Evolutionary conservation across 2,329 filamentous ascomycete genomes (phyloP), one percentile per base, ranked within the genome.

Genomic region (Coniochaeta hoffmannii): DNA sequence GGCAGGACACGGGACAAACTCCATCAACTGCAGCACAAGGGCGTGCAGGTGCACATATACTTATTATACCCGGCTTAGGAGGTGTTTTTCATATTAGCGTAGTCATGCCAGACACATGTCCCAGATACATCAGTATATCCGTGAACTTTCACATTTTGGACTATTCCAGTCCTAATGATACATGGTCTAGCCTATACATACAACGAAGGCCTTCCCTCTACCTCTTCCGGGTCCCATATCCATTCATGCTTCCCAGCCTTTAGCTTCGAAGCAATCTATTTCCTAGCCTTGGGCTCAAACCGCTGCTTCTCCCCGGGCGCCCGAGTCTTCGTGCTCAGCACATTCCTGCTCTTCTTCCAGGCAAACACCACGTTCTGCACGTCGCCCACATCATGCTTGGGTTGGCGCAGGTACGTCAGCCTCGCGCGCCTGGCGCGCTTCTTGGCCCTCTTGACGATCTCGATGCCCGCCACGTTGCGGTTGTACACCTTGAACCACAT

Each of bases 401-500:
- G 84, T 77, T 92, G 78, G 68, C 92, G 83, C 88, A 99, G 88
- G 72, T 93, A 97, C 65, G 89, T 96, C 71, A 99, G 77, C 63
- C 90, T 81, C 26, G 92, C 93, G 65, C 94, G 83, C 69, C 92
- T 86, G 61, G 90, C 90, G 70, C 90, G 83, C 86, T 91, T 94
- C 67, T 83, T 80, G 60, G 84, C 81, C 64, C 93, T 80, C 82
- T 96, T 90, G 71, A 97, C 89, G 64, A 99, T 87, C 74, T 99
- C 93, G 66, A 99, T 90, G 60, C 89, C 90, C 68, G 88, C 85
- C 31, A 97, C 87, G 67, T 89, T 88, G 58, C 93, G 93, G 67
- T 85, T 89, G 77, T 94, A 97, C 57, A 97, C 79, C 79, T 99
- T 99, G 73, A 89, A 91, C 86, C 90, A 96, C 90, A 96, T 94